phyloP scores from a whole-genome alignment of 345 rosid genomes.

The Murraya paniculata region DNA sequence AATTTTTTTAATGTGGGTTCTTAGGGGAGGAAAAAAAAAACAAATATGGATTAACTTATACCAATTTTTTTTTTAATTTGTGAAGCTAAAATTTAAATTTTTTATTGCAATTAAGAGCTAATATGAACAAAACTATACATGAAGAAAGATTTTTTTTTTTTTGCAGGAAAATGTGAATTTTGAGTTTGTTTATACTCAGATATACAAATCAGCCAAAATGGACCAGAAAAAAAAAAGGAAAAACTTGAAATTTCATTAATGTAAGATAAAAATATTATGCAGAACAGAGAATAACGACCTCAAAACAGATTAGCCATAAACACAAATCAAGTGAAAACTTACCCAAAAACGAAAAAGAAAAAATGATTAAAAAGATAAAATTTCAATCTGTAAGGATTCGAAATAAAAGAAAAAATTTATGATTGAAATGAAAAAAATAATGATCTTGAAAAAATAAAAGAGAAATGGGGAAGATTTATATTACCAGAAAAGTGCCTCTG shows the following conservation, averaged over 20 bases:
- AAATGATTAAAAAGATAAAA: neutral
- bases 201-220: neutral
- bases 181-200: neutral
- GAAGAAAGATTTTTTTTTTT: neutral
- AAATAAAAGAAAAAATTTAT: neutral
- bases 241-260: neutral
- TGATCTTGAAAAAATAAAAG: neutral
- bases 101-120: neutral
- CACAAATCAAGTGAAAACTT: neutral
- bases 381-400: neutral
- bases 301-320: neutral
- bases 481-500: conserved; percentile 50
- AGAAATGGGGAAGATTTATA: conserved; percentile 12
- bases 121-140: neutral
- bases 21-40: too few species aligned
- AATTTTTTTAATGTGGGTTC: neutral
- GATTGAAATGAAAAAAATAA: neutral
- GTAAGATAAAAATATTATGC: neutral
- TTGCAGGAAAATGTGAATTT: neutral
- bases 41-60: too few species aligned
- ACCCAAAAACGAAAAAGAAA: neutral
- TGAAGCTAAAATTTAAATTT: neutral
- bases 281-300: neutral
- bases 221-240: neutral
- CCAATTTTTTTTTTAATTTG: too few species aligned